These are phyloP conservation scores for Gentiana dahurica DNA, from an alignment of 257 asterid genomes.

Conservation along the genomic window DNA sequence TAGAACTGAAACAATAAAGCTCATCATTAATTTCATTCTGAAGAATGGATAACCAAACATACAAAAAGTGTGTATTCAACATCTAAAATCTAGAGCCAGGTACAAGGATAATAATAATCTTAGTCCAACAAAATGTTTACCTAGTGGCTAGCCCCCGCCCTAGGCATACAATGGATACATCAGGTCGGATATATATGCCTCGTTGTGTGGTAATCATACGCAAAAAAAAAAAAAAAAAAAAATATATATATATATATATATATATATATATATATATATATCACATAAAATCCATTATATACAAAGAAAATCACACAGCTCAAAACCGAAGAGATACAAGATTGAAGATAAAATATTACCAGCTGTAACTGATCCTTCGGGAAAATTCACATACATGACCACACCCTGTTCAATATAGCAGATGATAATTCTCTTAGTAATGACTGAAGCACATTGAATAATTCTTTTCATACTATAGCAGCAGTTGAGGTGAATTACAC, in stretches of 20 bases:
- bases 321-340: neutral
- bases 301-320: neutral
- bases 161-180: constrained; percentile 88
- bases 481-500: neutral
- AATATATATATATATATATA: too few species aligned
- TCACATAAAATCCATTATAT: neutral
- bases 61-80: neutral
- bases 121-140: constrained; percentile 22
- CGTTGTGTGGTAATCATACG: constrained; percentile 33
- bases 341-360: constrained; percentile 30
- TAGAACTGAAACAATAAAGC: too few species aligned
- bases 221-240: too few species aligned
- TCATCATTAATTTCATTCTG: too few species aligned
- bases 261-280: too few species aligned
- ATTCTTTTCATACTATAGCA: neutral
- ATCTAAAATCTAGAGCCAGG: neutral
- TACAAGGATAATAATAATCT: neutral
- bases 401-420: constrained; percentile 50
- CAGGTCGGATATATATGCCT: constrained; percentile 74
- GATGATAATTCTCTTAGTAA: neutral
- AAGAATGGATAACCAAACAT: neutral
- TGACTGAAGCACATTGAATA: too few species aligned
- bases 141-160: constrained; percentile 73
- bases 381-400: constrained; percentile 93
- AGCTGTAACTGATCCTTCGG: constrained; percentile 97